Base-by-base conservation (phyloP, 768 basidiomycete species). In the Strobilomyces confusus region DNA sequence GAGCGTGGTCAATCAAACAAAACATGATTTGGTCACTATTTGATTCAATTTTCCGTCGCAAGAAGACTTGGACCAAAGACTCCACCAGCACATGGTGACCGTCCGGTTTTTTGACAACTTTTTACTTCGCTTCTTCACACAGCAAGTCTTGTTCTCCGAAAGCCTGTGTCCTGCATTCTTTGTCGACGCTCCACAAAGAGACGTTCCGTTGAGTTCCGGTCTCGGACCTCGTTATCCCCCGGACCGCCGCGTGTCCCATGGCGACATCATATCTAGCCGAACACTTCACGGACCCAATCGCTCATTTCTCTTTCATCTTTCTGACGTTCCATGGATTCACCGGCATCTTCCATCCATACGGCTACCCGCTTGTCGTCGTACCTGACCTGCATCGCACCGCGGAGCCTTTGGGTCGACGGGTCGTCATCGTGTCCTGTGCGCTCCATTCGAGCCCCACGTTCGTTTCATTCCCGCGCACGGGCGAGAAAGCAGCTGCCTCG, bases 391-490 rank as follows among this genome's bases (percentile, higher is more conserved):
- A 58, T 52, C 44, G 57, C 52, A 47, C 63, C 20, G 51, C 56
- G 58, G 63, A 44, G 34, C 30, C 25, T 42, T 50, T 34, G 45
- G 43, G 55, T 57, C 51, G 45, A 55, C 46, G n/a, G n/a, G 47
- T 59, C 62, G 62, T 66, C 66, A 64, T 65, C 61, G 53, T 52
- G 46, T 51, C 54, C 56, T 61, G 44, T 58, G 38, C 33, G 62
- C 46, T 32, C 48, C 51, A 26, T 48, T 49, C 17, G 23, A 33
- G 29, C 30, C 3, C 58, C 61, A 61, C 57, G 61, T 42, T 65
- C 55, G 55, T 51, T 63, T 67, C 63, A 63, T 68, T 67, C 66
- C 66, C 66, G 66, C 62, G 59, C 58, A 47, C 25, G 54, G 57
- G 46, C 49, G 56, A 49, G 49, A 56, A 50, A 34, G 20, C 42